Percentiles rank a stretch among this genome's conserved stretches.
Conservation (phyloP, 1,284 basidiomycete genomes). For the Rhodotorula sp. region DNA sequence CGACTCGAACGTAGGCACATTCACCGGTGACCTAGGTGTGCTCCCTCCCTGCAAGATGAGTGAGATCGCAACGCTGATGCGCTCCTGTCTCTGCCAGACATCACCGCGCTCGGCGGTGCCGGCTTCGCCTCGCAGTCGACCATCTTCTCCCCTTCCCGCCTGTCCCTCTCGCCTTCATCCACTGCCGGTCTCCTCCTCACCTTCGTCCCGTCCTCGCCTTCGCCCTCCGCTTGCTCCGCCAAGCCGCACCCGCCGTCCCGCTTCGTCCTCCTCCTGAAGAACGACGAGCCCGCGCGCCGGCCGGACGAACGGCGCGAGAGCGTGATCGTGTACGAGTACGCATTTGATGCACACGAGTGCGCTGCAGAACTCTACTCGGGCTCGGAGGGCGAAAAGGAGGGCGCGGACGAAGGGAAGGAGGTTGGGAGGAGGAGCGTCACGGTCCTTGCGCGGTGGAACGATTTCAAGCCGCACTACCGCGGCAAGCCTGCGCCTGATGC, state of each 20-base stretch:
- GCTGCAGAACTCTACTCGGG: conserved; percentile 44
- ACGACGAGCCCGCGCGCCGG: conserved; percentile 45
- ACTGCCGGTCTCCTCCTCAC: conserved; percentile 40
- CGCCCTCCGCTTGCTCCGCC: neutral
- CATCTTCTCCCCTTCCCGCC: conserved; percentile 45
- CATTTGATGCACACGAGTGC: conserved; percentile 46
- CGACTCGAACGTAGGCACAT: conserved; percentile 17
- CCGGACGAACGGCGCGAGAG: conserved; percentile 52
- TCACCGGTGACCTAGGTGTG: conserved; percentile 41
- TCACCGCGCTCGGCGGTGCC: conserved; percentile 56
- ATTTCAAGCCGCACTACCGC: conserved; percentile 54
- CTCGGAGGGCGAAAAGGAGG: neutral
- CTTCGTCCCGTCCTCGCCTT: conserved; percentile 9
- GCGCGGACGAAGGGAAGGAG: neutral
- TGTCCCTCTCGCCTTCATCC: conserved; percentile 37
- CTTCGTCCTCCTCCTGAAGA: conserved; percentile 55
- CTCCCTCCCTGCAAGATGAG: conserved; percentile 7
- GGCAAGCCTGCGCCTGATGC: conserved; percentile 49
- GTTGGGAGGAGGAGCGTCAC: conserved; percentile 7
- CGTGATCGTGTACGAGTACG: conserved; percentile 54
- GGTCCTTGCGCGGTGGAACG: conserved; percentile 50
- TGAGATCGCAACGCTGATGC: neutral
- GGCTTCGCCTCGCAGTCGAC: conserved; percentile 57
- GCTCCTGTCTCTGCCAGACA: conserved; percentile 48
- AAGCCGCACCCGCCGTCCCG: conserved; percentile 30